Base-by-base conservation (phyloP, 2,329 filamentous ascomycete genomes). In the Alternaria burnsii region DNA sequence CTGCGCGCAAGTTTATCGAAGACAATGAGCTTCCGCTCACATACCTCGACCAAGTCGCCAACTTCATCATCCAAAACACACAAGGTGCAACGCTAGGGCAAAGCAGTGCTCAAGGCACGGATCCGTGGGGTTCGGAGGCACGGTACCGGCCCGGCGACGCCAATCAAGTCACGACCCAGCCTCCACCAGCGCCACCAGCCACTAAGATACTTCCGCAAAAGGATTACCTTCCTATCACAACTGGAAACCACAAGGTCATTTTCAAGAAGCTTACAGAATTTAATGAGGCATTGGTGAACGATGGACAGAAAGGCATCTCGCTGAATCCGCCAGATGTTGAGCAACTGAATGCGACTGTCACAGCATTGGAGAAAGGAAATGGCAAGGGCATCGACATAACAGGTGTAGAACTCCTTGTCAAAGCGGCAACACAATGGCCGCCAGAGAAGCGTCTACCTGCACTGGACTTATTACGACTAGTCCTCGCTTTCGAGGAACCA, bases 41-140 rank as follows among this genome's bases (percentile, higher is more conserved):
- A 4, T 98, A 97, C 74, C 85, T 97, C 14, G 94, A 98, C 69
- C 92, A 93, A 74, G 93, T 97, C 16, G 92, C 94, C 7, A 91
- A 95, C 67, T 98, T 97, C 78, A 97, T 99, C 69, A 87, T 91
- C 10, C 86, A 91, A 57, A 98, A 98, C 73, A 97, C 94, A 1
- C 88, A 94, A 79, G 94, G 93, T 4, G 91, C 93, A 8, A 92
- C 89, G 1, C 81, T 97, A n/a, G 93, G 93, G 1, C 86, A 89
- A 59, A 69, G 74, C 67, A 76, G 83, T 52, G 72, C 76, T 16
- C 81, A 85, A 48, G 82, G 81, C 5, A 82, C 87, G 34, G 92
- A 97, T 78, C 90, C 92, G 0, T 93, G 89, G 82, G 93, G 92
- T 7, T 89, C 88, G 18, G 92, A 94, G 67, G 87, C 88, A 54